Conservation (phyloP, 345 rosid species). For the Euclidium syriacum region DNA sequence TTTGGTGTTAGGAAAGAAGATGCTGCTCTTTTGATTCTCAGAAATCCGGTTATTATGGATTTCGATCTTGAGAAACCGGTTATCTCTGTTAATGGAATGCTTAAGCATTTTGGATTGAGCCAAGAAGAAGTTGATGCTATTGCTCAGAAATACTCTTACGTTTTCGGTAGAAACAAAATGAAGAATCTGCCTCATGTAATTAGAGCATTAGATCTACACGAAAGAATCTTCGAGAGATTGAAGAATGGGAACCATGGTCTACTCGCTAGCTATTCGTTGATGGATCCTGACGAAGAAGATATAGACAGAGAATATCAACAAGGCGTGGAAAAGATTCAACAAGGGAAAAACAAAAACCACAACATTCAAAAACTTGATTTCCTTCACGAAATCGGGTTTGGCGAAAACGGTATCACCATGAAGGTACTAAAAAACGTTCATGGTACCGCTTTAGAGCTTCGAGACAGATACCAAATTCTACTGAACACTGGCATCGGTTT, state of each 20-base stretch:
- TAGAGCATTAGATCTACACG: slow-evolving; percentile 36
- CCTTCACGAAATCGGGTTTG: slow-evolving; percentile 56
- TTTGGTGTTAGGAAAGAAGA: slow-evolving; percentile 41
- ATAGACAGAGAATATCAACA: slow-evolving; percentile 36
- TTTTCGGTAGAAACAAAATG: slow-evolving; percentile 49
- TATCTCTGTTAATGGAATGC: slow-evolving; percentile 43
- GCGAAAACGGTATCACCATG: slow-evolving; percentile 48
- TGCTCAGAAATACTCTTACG: slow-evolving; percentile 33
- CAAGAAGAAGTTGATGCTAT: slow-evolving; percentile 32
- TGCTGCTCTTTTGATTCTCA: slow-evolving; percentile 48
- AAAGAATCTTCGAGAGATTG: slow-evolving; percentile 43
- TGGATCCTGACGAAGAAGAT: slow-evolving; percentile 46
- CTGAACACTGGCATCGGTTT: slow-evolving; percentile 37
- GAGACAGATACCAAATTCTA: slow-evolving; percentile 43
- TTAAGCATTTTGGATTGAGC: slow-evolving; percentile 49
- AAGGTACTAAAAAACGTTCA: slow-evolving; percentile 41
- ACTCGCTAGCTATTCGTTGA: slow-evolving; percentile 39
- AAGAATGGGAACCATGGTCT: slow-evolving; percentile 39
- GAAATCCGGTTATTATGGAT: slow-evolving; percentile 35
- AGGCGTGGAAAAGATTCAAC: slow-evolving; percentile 37
- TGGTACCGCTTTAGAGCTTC: slow-evolving; percentile 50
- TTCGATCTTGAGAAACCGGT: slow-evolving; percentile 39
- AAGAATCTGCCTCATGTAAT: slow-evolving; percentile 57
- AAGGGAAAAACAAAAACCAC: slow-evolving; percentile 34
- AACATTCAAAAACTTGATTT: slow-evolving; percentile 48